Evolutionary conservation across 345 rosid genomes (phyloP).

Genomic region (Dipteronia dyeriana): DNA sequence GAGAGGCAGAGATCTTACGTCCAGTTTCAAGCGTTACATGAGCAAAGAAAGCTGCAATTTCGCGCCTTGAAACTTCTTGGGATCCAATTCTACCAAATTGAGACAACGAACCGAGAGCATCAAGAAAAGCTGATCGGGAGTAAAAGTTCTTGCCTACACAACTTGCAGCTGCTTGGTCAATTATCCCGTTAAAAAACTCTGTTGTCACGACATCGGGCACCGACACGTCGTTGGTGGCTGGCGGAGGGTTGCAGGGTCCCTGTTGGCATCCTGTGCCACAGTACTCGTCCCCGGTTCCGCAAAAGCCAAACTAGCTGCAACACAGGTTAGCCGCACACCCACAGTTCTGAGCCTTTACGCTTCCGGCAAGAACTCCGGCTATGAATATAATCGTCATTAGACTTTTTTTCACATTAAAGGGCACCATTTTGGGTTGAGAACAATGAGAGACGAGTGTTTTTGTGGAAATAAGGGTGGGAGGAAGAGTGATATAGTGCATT

Average conservation of each 20-base stretch:
- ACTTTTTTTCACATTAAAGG: not conserved
- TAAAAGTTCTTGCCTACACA: constrained; percentile 68
- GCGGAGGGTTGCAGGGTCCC: constrained; percentile 55
- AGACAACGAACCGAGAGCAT: constrained; percentile 47
- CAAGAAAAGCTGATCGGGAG: constrained; percentile 53
- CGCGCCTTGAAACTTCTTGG: constrained; percentile 55
- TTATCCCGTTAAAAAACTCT: constrained; percentile 57
- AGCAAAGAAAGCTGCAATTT: constrained; percentile 81
- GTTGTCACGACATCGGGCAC: constrained; percentile 44
- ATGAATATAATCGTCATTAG: not conserved
- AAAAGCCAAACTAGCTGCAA: constrained; percentile 33
- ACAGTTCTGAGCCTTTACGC: constrained; percentile 28
- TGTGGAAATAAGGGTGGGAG: not conserved
- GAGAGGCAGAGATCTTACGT: constrained; percentile 41
- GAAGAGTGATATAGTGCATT: no score
- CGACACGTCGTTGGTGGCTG: constrained; percentile 37
- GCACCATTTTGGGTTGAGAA: not conserved
- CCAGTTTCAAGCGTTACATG: constrained; percentile 88
- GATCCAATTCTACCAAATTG: constrained; percentile 59
- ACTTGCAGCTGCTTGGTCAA: constrained; percentile 41
- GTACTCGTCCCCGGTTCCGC: constrained; percentile 28
- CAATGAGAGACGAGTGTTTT: not conserved
- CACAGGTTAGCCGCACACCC: constrained; percentile 31
- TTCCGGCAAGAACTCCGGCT: not conserved
- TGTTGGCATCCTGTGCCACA: constrained; percentile 48